A percentile compares a stretch with the other conserved stretches of the same genome.
Evolutionary conservation across 2,329 filamentous ascomycete species (phyloP).

Genomic region (Aspergillus ustus): DNA sequence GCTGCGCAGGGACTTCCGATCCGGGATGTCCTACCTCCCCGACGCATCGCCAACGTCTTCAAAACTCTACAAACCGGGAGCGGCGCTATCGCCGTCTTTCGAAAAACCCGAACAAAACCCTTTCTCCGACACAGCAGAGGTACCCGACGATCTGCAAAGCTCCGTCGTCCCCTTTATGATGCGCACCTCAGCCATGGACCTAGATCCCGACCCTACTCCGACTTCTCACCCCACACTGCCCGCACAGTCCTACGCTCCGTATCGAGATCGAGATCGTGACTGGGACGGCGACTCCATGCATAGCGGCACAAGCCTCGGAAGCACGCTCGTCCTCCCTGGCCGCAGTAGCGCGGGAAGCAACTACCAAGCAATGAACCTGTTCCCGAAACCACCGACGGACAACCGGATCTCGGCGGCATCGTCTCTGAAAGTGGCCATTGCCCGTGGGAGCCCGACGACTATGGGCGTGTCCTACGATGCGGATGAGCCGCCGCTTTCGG

Average conservation of each 20-base stretch:
- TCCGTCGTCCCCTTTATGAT: neutral
- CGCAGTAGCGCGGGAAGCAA: constrained; percentile 30
- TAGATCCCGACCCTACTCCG: neutral
- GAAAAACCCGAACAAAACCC: constrained; percentile 11
- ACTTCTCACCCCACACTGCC: neutral
- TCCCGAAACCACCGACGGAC: constrained; percentile 12
- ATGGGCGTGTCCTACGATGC: constrained; percentile 40
- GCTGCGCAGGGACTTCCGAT: constrained; percentile 22
- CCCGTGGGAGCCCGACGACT: constrained; percentile 33
- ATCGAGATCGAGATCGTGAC: neutral
- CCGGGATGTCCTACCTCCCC: constrained; percentile 16
- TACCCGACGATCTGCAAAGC: constrained; percentile 2
- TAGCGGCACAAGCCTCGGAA: constrained; percentile 30
- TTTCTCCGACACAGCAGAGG: constrained; percentile 22
- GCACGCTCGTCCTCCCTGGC: constrained; percentile 36
- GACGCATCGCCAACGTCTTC: constrained; percentile 19
- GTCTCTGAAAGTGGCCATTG: constrained; percentile 5
- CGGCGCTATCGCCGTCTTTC: neutral
- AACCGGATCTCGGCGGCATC: neutral
- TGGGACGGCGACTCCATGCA: constrained; percentile 15
- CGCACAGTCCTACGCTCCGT: neutral
- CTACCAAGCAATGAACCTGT: constrained; percentile 21
- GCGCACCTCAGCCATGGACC: constrained; percentile 11
- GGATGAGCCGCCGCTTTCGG: constrained; percentile 39
- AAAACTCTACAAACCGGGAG: constrained; percentile 9